Evolutionary conservation across 169 alveolate species (phyloP).

Genomic region (Eimeria praecox): DNA sequence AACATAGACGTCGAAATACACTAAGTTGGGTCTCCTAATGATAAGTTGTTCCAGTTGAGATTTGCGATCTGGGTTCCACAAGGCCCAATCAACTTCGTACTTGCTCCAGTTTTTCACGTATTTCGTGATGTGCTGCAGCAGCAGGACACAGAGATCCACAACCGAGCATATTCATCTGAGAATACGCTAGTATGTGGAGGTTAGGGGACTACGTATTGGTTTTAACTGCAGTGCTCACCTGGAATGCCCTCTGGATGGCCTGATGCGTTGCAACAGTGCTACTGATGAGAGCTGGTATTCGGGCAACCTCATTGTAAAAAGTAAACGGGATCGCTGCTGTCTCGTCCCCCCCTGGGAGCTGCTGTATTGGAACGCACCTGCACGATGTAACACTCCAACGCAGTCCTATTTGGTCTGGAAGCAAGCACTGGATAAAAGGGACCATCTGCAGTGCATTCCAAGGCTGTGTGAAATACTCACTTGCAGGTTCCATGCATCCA

Average conservation of each 20-base stretch:
- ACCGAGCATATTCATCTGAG: not conserved
- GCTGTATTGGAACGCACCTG: slow-evolving; percentile 84
- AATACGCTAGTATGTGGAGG: too few relatives aligned
- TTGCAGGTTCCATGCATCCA: slow-evolving; percentile 94
- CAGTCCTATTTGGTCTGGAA: not conserved
- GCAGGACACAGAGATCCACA: not conserved
- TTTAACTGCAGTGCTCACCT: slow-evolving; percentile 48
- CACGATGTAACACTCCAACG: not conserved
- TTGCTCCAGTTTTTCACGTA: slow-evolving; percentile 86
- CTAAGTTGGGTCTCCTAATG: slow-evolving; percentile 82
- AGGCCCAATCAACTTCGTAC: slow-evolving; percentile 86
- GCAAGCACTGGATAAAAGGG: too few relatives aligned
- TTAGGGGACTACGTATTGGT: not conserved
- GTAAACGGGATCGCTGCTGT: slow-evolving; percentile 79
- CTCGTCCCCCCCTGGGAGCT: slow-evolving; percentile 85
- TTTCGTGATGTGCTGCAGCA: slow-evolving; percentile 81
- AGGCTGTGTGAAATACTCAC: slow-evolving; percentile 74
- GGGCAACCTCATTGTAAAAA: slow-evolving; percentile 85
- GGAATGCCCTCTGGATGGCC: slow-evolving; percentile 86
- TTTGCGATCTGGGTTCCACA: slow-evolving; percentile 86
- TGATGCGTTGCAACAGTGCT: slow-evolving; percentile 85
- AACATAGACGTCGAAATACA: slow-evolving; percentile 85
- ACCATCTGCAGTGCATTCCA: not conserved
- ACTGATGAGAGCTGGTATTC: slow-evolving; percentile 85
- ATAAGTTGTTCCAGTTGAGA: slow-evolving; percentile 84